Base-by-base conservation (phyloP, 2,329 filamentous ascomycete species). In the Penicillium sp. region DNA sequence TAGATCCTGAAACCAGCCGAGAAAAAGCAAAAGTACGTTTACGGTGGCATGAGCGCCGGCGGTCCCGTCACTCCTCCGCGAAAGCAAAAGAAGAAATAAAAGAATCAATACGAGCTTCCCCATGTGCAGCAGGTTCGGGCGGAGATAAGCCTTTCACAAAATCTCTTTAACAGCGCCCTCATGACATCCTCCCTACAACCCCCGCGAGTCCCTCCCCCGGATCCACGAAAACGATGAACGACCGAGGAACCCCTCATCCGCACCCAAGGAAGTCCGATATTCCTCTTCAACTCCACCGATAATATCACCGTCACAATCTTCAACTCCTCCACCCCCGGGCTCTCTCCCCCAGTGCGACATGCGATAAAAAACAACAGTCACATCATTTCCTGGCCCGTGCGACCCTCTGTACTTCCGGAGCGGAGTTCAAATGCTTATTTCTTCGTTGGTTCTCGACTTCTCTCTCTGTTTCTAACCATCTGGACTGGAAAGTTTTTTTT, bases 21-120 rank as follows among this genome's bases (percentile, higher is more conserved):
- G 86, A 99, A 99, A 88, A 99, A 99, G 88, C 93, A 97, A 91
- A 97, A 97, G 92, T 97, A 96, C 84, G 92, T 95, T 75, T 84
- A 87, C 81, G 83, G 82, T 81, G 83, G 84, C 81, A 83, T 88
- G 78, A 87, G 84, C 80, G 83, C 84, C 80, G 82, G 84, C 81
- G 84, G 82, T 81, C 84, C 85, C 77, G 81, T 84, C 78, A 87
- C 85, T 84, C 82, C 86, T 82, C 84, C 86, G 78, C 82, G 84
- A 81, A 90, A 87, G 78, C 82, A 84, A 76, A 86, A 87, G 78
- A 82, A 84, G 79, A 87, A 87, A 81, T 84, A 85, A 75, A 85
- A 72, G 81, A 83, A 81, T 82, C 83, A 80, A 88, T 87, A 82
- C 87, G 81, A 90, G 87, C 83, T 84, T 83, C 81, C 77, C 78